Evolutionary conservation across 176 grass and related monocot species (phyloP), one percentile per base, ranked within the genome.

Genomic region (Oryza australiensis): DNA sequence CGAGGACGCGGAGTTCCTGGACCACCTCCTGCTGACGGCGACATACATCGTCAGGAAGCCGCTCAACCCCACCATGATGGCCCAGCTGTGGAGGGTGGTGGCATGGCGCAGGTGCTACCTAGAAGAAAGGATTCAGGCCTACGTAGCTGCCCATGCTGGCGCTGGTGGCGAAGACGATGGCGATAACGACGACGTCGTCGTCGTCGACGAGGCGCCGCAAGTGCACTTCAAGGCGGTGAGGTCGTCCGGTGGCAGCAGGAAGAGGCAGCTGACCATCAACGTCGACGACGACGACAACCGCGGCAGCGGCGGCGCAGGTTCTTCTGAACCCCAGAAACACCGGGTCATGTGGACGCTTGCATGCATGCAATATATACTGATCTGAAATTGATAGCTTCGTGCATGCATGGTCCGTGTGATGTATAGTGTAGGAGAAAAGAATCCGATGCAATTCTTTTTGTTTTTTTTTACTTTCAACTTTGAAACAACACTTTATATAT

Each of bases 1-100:
- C 13, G 64, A 27, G 4, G 49, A 49, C 0, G 14, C 9, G 4
- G 41, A n/a, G n/a, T 9, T 20, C 26, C 6, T 82, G n/a, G 7
- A 20, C 38, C 22, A 33, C 14, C 68, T 12, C 15, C 27, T 87
- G n/a, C 37, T 6, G 11, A 9, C 38, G 16, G 78, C 71, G 0
- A 76, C 49, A 0, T 87, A 30, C 30, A 48, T 49, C 0, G 7
- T 87, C 29, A 76, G n/a, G 72, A 76, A 76, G 40, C 79, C 85
- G 12, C 23, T 82, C 1, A 23, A 71, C 10, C 7, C 11, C 12
- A 5, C 0, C 0, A 40, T 70, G 20, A 0, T 76, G 13, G 2
- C 1, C 24, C 2, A 0, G 0, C 53, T 82, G 3, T 71, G 79
- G 73, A 48, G 53, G 65, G 41, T 65, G n/a, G 59, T 82, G 6